Percentiles rank a stretch among this genome's conserved stretches.
Evolutionary conservation across 305 asterid genomes (phyloP).

Genomic region (Ajuga reptans): DNA sequence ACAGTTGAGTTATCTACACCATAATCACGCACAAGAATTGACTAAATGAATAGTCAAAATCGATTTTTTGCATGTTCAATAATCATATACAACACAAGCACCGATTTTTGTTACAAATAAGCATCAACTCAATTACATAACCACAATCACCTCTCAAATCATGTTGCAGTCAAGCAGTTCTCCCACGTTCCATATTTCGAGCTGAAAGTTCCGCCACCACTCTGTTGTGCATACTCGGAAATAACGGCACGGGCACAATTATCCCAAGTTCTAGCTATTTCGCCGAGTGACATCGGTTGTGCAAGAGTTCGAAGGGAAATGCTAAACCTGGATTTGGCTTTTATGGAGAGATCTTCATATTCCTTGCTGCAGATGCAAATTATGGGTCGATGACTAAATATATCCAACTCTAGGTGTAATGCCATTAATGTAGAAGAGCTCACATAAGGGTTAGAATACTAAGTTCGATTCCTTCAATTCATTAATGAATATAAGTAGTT

Average conservation of each 20-base stretch:
- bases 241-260: constrained; percentile 71
- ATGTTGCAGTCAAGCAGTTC: constrained; percentile 50
- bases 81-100: neutral
- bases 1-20: too few species aligned
- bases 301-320: constrained; percentile 67
- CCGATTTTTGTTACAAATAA: neutral
- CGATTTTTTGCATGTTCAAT: neutral
- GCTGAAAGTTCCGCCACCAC: constrained; percentile 91
- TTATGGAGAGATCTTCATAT: constrained; percentile 70
- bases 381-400: neutral
- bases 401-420: too few species aligned
- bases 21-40: too few species aligned
- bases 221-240: constrained; percentile 64
- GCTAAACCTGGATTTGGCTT: constrained; percentile 72
- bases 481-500: neutral
- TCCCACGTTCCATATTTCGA: constrained; percentile 90
- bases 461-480: neutral
- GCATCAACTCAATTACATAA: neutral
- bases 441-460: neutral
- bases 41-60: too few species aligned
- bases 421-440: too few species aligned
- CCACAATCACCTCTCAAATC: neutral
- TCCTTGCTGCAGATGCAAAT: constrained; percentile 51
- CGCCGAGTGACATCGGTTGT: constrained; percentile 76
- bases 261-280: constrained; percentile 91